A percentile compares a stretch with the other conserved stretches of the same genome.
phyloP scores from a whole-genome alignment of 202 grass and related monocot species.

The Panicum hallii region DNA sequence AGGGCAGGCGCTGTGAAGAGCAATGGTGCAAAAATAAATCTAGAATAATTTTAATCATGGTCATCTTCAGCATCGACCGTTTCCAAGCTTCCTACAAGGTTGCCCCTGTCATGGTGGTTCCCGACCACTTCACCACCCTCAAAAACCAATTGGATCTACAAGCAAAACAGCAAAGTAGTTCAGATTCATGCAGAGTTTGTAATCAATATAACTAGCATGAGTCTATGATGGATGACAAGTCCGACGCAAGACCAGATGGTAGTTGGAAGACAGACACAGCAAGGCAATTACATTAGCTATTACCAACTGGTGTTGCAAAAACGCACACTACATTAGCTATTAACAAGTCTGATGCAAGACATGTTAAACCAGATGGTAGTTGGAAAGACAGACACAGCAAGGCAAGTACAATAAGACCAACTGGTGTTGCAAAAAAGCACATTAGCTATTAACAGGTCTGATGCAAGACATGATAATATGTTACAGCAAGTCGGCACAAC shows the following conservation, averaged over 20 bases:
- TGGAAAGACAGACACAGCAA: not conserved
- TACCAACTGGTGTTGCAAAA: not conserved
- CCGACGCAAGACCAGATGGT: not conserved
- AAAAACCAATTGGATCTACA: conserved; percentile 41
- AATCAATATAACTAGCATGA: not conserved
- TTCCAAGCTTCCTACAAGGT: conserved; percentile 12
- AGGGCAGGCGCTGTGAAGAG: conserved; percentile 32
- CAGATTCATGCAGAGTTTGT: not conserved
- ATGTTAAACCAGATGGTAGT: not conserved
- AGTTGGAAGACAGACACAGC: not conserved
- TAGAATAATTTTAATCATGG: conserved; percentile 51
- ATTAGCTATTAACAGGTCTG: not conserved
- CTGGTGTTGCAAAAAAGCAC: not conserved
- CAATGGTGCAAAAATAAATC: conserved; percentile 57
- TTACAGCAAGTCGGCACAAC: not conserved
- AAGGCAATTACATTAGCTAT: not conserved
- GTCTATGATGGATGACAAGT: not conserved
- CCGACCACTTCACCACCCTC: not conserved
- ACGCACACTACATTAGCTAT: not conserved
- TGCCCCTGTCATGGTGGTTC: conserved; percentile 35
- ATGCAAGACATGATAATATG: not conserved
- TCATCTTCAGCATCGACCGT: conserved; percentile 34
- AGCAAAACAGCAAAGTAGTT: conserved; percentile 5
- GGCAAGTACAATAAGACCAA: not conserved
- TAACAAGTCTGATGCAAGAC: not conserved